Evolutionary conservation across 2,329 filamentous ascomycete genomes (phyloP).

Genomic region (Penicillium sp.): DNA sequence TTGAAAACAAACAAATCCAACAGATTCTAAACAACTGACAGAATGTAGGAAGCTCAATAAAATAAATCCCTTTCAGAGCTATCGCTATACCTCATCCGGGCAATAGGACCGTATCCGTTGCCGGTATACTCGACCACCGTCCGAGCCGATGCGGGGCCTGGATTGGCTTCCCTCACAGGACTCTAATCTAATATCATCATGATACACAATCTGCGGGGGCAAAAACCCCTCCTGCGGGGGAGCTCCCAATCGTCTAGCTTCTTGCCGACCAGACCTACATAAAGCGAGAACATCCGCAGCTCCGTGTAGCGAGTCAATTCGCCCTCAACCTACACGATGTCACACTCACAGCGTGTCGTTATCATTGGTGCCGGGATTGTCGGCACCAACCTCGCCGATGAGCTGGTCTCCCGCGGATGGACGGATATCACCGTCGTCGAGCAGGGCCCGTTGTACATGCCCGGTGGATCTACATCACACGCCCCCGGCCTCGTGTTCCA

Average conservation of each 20-base stretch:
- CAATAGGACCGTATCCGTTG: conserved; percentile 13
- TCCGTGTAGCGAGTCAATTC: conserved; percentile 13
- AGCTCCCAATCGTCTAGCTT: conserved; percentile 5
- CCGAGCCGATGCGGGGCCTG: conserved; percentile 25
- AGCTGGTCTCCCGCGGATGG: conserved; percentile 68
- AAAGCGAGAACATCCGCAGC: conserved; percentile 19
- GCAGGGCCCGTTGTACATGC: conserved; percentile 67
- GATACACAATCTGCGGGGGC: conserved; percentile 17
- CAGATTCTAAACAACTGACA: background rate
- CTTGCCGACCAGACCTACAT: conserved; percentile 11
- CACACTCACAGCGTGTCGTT: conserved; percentile 55
- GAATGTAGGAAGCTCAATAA: background rate
- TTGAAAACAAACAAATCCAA: background rate
- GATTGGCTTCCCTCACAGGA: conserved; percentile 9
- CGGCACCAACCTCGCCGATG: conserved; percentile 68
- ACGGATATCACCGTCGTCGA: conserved; percentile 68
- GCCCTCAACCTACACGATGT: conserved; percentile 37
- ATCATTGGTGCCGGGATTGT: conserved; percentile 70
- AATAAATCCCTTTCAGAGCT: background rate
- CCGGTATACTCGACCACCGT: conserved; percentile 23
- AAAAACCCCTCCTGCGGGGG: conserved; percentile 16
- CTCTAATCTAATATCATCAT: conserved; percentile 18
- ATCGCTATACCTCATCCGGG: conserved; percentile 11
- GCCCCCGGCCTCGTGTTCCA: conserved; percentile 70
- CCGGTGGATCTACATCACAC: conserved; percentile 70